Evolutionary conservation across 345 rosid species (phyloP), one percentile per base, ranked within the genome.

Genomic region (Brassica cretica): DNA sequence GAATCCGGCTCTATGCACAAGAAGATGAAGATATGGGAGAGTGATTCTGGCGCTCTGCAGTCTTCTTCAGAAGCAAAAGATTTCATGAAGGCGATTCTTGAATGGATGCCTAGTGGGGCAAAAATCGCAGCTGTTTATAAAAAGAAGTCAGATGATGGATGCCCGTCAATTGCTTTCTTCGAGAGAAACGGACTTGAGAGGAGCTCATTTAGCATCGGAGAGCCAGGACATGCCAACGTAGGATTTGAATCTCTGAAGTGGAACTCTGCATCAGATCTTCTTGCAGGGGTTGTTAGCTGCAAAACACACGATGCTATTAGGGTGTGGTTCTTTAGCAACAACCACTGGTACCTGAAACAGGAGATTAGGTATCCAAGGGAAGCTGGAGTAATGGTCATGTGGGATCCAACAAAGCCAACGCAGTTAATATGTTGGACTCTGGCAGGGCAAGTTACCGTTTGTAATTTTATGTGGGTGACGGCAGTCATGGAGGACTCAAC

Each of bases 71-170:
- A 90, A 79, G 39, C 86, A 39, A 89, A 87, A 81, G 72, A 81
- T 58, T 88, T 90, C 75, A 81, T 82, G 86, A 94, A 92, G 67
- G 84, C 84, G 72, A 79, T 86, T 76, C 78, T 95, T 83, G 98
- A 91, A 46, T 95, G 99, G 99, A 95, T 95, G 99, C 99, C 99
- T 14, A 93, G 91, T 78, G 99, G 98, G 60, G 97, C 93, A 4
- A 95, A 91, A 77, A 87, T 95, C 73, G 97, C 93, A n/a, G 87
- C 93, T 60, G 93, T 89, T 66, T 85, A 81, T 84, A 87, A 86
- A 44, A 79, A 81, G 81, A 88, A 86, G 78, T 79, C 77, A 5
- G 93, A 90, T 66, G 85, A 87, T 66, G 67, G 77, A 21, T 78
- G 89, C 73, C 92, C 94, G 6, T 86, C 85, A 30, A 39, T 95